phyloP scores from a whole-genome alignment of 768 basidiomycete species.

The Tylopilus plumbeoviolaceoides region DNA sequence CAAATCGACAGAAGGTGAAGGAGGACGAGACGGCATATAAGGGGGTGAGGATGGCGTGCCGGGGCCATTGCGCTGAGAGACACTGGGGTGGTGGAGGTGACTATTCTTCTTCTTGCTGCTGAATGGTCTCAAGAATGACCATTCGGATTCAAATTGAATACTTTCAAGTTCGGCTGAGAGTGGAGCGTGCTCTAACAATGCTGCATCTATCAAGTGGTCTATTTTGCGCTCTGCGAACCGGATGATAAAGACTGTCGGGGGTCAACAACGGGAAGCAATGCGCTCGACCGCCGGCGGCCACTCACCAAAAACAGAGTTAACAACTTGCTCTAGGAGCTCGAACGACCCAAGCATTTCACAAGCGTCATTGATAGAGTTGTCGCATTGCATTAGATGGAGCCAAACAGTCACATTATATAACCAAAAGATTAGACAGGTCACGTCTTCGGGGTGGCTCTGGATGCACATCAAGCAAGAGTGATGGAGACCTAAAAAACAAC shows the following conservation, averaged over 20 bases:
- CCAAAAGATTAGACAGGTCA: constrained; percentile 90
- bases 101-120: constrained; percentile 52
- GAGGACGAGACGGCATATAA: constrained; percentile 43
- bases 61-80: constrained; percentile 30
- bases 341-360: constrained; percentile 85
- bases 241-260: constrained; percentile 79
- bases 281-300: neutral
- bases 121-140: constrained; percentile 84
- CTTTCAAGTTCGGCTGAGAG: constrained; percentile 74
- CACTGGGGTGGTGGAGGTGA: constrained; percentile 23
- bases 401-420: constrained; percentile 87
- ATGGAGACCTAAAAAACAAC: constrained; percentile 30
- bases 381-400: constrained; percentile 88
- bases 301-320: constrained; percentile 92
- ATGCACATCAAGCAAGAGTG: constrained; percentile 13
- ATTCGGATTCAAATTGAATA: constrained; percentile 93
- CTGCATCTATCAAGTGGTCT: constrained; percentile 78
- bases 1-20: constrained; percentile 48
- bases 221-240: constrained; percentile 87
- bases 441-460: constrained; percentile 79
- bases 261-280: constrained; percentile 3
- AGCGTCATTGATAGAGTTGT: constrained; percentile 68
- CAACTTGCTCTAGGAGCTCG: constrained; percentile 83
- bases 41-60: constrained; percentile 44
- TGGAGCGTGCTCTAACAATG: constrained; percentile 79